Evolutionary conservation across 805 yeast genomes (phyloP), one percentile per base, ranked within the genome.

Genomic region (Komagataella pseudopastoris): DNA sequence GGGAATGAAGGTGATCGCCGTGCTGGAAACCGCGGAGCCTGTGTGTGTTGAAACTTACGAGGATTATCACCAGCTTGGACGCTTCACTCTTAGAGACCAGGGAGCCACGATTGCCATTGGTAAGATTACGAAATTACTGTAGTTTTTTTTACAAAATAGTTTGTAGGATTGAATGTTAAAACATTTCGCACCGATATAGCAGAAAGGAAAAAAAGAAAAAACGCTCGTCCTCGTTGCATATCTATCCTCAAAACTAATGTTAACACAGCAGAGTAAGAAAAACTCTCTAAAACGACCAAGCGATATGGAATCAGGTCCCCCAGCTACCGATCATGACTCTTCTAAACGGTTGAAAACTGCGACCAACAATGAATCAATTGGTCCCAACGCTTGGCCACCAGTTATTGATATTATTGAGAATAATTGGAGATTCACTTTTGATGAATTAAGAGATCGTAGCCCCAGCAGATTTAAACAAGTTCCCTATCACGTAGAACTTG

Each of bases 31-130:
- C 16, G 74, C 81, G 48, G 89, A 81, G 59, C 91, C 96, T 22
- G 87, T 93, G 44, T 93, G 98, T 74, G 83, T 91, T 50, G 99
- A 93, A 73, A 83, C 95, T 48, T 93, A 85, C 67, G 82, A 76
- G 59, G 95, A 88, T 64, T 88, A 90, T 65, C 97, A 91, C 59
- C 98, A 93, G 71, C 78, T 93, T 62, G 99, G 99, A 66, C 83
- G 99, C 71, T 93, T 93, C 70, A 93, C 99, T 24, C 78, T 93
- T 68, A 89, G 99, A 78, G 99, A 93, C 71, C 98, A 93, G 74
- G 99, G 98, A 66, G 82, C 82, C 56, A 93, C 99, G 51, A 90
- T 93, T 71, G 99, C 99, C 58, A 93, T 93, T 69, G 99, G 99
- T 71, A 90, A 91, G 71, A 88, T 93, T 62, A 87, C 96, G 54